Evolutionary conservation across 2,329 filamentous ascomycete species (phyloP), one percentile per base, ranked within the genome.

Genomic region (Phaeomoniella chlamydospora): DNA sequence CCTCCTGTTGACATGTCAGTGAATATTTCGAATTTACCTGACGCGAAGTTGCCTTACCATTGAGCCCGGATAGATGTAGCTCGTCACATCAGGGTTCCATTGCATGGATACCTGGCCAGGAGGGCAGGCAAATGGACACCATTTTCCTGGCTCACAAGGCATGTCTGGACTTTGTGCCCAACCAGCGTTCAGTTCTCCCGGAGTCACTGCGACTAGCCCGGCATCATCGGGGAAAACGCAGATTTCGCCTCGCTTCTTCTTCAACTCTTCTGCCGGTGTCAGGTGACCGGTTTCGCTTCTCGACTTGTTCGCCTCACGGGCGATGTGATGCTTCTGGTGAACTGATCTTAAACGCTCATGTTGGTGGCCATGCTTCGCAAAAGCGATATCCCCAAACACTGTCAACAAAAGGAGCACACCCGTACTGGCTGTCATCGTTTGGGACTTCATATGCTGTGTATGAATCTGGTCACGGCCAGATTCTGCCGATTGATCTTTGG

Each of bases 101-200:
- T 88, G 82, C 42, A 75, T 72, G 66, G 80, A 82, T 17, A 87
- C 72, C 62, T 83, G 72, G 40, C 81, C 81, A 0, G 80, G 55
- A 40, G 77, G 78, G 54, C 82, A 87, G 36, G 82, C 81, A 53
- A 81, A 77, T 2, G 82, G 82, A 51, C 82, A 87, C 57, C 79
- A 86, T 44, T 55, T 70, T 39, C 74, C 79, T 3, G 74, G 68
- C 39, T 62, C 64, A 55, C 82, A 87, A 37, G 69, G 54, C 52
- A 80, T 71, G 54, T 87, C 76, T 3, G 81, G 80, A 48, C 77
- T 80, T 72, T 87, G 76, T 30, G 81, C 82, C 76, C 81, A 88
- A 41, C 82, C 82, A 34, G 65, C 77, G 58, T 88, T 88, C 52
- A 60, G 51, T 31, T 55, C 53, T 36, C 61, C 62, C 3, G 79